A percentile compares a stretch with the other conserved stretches of the same genome.
Conservation (phyloP, 345 rosid genomes). For the Linum trigynum region DNA sequence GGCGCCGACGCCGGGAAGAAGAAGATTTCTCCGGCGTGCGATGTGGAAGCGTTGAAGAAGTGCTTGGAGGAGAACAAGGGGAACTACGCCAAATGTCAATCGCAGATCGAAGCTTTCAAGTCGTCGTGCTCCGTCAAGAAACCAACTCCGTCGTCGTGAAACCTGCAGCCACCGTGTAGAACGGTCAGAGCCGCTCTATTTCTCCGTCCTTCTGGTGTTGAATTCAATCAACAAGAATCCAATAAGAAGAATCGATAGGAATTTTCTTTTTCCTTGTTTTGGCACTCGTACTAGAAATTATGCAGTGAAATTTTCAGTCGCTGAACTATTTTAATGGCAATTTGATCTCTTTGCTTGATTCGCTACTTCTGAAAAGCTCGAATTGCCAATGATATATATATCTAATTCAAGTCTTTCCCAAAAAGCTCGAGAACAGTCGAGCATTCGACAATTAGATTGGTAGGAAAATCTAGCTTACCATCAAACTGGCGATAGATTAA, state of each 20-base stretch:
- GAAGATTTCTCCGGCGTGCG: slow-evolving; percentile 45
- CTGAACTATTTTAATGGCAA: too few relatives aligned
- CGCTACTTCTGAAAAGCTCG: too few relatives aligned
- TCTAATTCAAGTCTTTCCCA: too few relatives aligned
- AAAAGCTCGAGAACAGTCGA: too few relatives aligned
- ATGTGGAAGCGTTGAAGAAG: slow-evolving; percentile 78
- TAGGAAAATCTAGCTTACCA: too few relatives aligned
- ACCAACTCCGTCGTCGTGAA: slow-evolving; percentile 20
- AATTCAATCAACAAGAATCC: not conserved
- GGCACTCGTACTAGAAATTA: not conserved
- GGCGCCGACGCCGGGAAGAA: slow-evolving; percentile 28
- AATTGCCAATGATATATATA: too few relatives aligned
- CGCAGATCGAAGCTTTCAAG: slow-evolving; percentile 72
- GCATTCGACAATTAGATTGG: too few relatives aligned
- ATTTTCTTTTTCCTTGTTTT: not conserved
- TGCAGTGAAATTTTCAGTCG: slow-evolving; percentile 6
- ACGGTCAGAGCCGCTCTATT: not conserved
- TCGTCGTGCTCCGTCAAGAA: slow-evolving; percentile 59
- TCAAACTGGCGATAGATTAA: too few relatives aligned
- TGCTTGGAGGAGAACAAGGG: slow-evolving; percentile 84
- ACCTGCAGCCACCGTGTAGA: not conserved
- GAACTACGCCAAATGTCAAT: slow-evolving; percentile 53
- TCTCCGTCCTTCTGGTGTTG: not conserved
- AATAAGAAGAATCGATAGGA: not conserved
- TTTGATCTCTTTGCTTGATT: too few relatives aligned